Percentiles rank a stretch among this genome's conserved stretches.
These are phyloP conservation scores for Botrytis tulipae DNA, from an alignment of 2,329 filamentous ascomycete genomes.

Conservation along the genomic window DNA sequence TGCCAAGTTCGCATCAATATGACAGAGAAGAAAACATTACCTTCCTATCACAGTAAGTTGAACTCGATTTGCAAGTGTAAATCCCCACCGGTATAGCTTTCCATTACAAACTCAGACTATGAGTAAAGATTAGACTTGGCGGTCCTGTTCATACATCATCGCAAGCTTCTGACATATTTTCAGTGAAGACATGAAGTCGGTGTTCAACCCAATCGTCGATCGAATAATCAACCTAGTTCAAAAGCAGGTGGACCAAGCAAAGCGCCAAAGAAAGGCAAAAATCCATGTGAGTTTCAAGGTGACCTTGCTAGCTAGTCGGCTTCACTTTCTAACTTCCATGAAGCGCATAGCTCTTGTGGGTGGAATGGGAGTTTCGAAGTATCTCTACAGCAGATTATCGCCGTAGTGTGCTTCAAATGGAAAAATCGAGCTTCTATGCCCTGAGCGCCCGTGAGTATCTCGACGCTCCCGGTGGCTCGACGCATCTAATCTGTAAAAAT, in stretches of 20 bases:
- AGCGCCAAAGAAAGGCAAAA: constrained; percentile 14
- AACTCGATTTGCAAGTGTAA: not conserved
- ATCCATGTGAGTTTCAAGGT: constrained; percentile 25
- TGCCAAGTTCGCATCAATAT: constrained; percentile 25
- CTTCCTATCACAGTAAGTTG: constrained; percentile 26
- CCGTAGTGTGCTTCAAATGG: constrained; percentile 29
- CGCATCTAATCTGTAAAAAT: constrained; percentile 4
- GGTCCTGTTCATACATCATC: not conserved
- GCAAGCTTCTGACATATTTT: not conserved
- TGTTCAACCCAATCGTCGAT: constrained; percentile 31
- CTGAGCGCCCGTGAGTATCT: constrained; percentile 23
- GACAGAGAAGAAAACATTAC: constrained; percentile 23
- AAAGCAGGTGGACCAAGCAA: constrained; percentile 26
- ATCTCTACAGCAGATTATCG: constrained; percentile 23
- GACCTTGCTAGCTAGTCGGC: not conserved
- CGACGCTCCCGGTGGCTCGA: not conserved
- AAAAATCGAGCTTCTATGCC: constrained; percentile 25
- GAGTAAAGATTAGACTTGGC: not conserved
- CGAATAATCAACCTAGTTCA: constrained; percentile 25
- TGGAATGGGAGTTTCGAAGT: constrained; percentile 27
- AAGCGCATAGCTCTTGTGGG: constrained; percentile 29
- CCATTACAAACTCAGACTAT: not conserved
- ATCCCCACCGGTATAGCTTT: not conserved
- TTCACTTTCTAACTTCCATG: not conserved
- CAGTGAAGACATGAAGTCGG: constrained; percentile 28